Base-by-base conservation (phyloP, 768 basidiomycete genomes). In the Russula sp. region DNA sequence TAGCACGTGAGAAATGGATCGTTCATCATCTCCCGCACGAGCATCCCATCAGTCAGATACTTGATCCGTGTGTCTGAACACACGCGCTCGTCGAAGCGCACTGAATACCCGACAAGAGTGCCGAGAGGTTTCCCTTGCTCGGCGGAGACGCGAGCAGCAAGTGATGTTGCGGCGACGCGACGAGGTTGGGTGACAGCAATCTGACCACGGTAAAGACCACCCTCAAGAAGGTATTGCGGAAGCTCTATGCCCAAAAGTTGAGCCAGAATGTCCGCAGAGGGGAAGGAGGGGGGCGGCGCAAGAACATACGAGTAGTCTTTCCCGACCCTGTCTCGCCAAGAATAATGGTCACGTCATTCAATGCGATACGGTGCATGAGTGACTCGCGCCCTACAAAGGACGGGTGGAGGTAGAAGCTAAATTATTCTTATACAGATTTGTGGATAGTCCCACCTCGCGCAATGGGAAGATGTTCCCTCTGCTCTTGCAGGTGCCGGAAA, bases 271-370 rank as follows among this genome's bases (percentile, higher is more conserved):
- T 59, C 42, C 5, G 13, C 14, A 16, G n/a, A 51, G 38, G 56
- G 51, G 57, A 38, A 29, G 53, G 2, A 4, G 5, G 20, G 5
- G 20, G 13, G 52, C 1, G 20, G 34, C 10, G 11, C 16, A 14
- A 42, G 55, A 45, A 85, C 93, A 69, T 73, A 96, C 96, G 96
- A 52, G 97, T 99, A 0, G 96, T 96, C 77, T 99, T 99, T 65
- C 97, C 97, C 20, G 94, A 97, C 13, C 97, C 97, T 0, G 97
- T 98, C 75, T 99, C 97, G 42, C 95, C 97, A 2, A 99, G 81
- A 9, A 99, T 81, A 47, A 98, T 84, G 1, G 87, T 90, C 7
- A 93, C 87, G 71, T 93, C 88, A 77, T 91, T 87, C 65, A 84
- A 80, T 35, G 75, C 73, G 55, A 96, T 85, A 72, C 86, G 86